Evolutionary conservation across 2,329 filamentous ascomycete genomes (phyloP).

Genomic region (Cytospora mali): DNA sequence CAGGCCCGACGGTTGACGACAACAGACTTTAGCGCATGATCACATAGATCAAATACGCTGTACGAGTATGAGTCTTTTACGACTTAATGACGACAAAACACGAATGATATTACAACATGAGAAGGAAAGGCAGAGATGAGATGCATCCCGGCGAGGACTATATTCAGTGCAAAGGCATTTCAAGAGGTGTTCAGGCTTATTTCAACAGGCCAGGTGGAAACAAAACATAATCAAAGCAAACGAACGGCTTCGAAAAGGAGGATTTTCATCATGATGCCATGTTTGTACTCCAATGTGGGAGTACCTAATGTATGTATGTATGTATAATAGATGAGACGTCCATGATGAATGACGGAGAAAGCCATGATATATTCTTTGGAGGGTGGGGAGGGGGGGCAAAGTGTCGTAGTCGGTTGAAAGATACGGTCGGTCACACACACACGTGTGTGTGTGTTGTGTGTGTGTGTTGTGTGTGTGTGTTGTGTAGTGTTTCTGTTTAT

Average conservation of each 20-base stretch:
- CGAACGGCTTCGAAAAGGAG: neutral
- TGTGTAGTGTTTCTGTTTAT: neutral
- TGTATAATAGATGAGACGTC: neutral
- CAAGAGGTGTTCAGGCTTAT: neutral
- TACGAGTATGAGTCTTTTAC: slow-evolving; percentile 21
- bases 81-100: slow-evolving; percentile 18
- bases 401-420: neutral
- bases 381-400: neutral
- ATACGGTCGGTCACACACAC: too few relatives aligned
- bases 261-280: neutral
- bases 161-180: neutral
- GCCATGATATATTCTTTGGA: neutral
- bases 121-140: neutral
- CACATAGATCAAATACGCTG: slow-evolving; percentile 2
- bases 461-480: too few relatives aligned
- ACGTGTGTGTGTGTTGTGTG: too few relatives aligned
- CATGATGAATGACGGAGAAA: neutral
- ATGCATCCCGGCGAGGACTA: neutral
- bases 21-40: neutral
- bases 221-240: neutral
- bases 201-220: neutral
- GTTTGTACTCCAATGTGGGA: neutral
- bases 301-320: slow-evolving; percentile 1
- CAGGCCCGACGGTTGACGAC: neutral
- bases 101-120: neutral